Base-by-base conservation (phyloP, 306 rosid genomes). In the Bauhinia variegata region DNA sequence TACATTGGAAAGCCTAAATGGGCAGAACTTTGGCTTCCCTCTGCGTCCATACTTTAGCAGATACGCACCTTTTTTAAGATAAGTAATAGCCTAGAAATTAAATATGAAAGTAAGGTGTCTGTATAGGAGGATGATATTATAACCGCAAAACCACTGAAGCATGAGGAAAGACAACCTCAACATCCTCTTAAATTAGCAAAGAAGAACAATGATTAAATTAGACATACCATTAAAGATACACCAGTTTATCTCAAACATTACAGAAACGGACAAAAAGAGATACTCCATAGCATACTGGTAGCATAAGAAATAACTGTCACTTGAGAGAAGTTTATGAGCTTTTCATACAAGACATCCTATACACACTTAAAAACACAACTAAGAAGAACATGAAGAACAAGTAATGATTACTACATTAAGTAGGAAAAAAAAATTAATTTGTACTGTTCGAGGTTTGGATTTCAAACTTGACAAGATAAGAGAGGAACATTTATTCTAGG, bases 21-120 rank as follows among this genome's bases (percentile, higher is more conserved):
- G 96, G 79, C 96, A 93, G 82, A 93, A 93, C 83, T 93, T 88
- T 15, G 98, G 98, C 89, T 81, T 93, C 77, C 98, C 98, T 79
- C 96, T 83, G 66, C 96, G 87, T 28, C 98, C 97, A 11, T 93
- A 89, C 85, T 93, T 93, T 54, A 93, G 79, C 59, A 93, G 87
- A 80, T 82, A 72, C 12, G 98, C 88, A 19, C 98, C 98, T 80
- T 93, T 93, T 84, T 93, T 93, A 76, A 93, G 97, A 51, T 89
- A 73, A 74, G 87, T 77, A 64, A 93, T 80, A 67, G 93, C 97
- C 98, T 93, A 71, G 13, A 74, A 84, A 47, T 3, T 44, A 58
- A 70, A 50, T 10, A 66, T 10, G 43, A 68, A 68, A 37, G 49
- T 64, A 37, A 58, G 69, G 58, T 47, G 11, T 49, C 65, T 1